Conservation (phyloP, 768 basidiomycete genomes). For the Leccinum truebloodii region DNA sequence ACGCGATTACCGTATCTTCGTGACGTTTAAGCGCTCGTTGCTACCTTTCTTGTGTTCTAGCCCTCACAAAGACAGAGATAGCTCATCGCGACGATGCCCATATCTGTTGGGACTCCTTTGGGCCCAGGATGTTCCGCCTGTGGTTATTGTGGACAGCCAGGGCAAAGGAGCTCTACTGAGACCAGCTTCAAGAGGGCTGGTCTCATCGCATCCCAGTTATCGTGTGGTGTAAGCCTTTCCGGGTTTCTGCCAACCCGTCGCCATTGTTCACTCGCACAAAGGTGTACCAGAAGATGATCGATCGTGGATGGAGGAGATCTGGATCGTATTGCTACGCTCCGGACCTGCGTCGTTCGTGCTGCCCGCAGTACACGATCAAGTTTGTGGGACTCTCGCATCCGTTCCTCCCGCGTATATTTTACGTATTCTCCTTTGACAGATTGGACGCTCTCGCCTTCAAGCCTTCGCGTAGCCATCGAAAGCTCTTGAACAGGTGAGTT, state of each 20-base stretch:
- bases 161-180: slow-evolving; percentile 39
- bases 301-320: slow-evolving; percentile 83
- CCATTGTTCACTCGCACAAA: slow-evolving; percentile 29
- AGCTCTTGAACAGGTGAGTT: slow-evolving; percentile 65
- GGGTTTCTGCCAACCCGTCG: neutral
- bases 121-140: slow-evolving; percentile 45
- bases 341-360: slow-evolving; percentile 78
- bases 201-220: slow-evolving; percentile 49
- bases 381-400: slow-evolving; percentile 33
- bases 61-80: neutral
- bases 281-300: slow-evolving; percentile 82
- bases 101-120: slow-evolving; percentile 31
- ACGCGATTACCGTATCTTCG: neutral
- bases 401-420: slow-evolving; percentile 14
- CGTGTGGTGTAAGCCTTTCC: slow-evolving; percentile 46
- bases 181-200: slow-evolving; percentile 52
- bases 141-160: slow-evolving; percentile 67
- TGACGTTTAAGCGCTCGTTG: neutral
- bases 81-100: slow-evolving; percentile 18
- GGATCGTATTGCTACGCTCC: slow-evolving; percentile 89
- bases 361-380: slow-evolving; percentile 95
- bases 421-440: slow-evolving; percentile 38
- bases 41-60: neutral
- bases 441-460: slow-evolving; percentile 67
- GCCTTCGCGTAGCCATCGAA: slow-evolving; percentile 72